These are phyloP conservation scores for Fusarium protoensiforme DNA, from an alignment of 2,329 filamentous ascomycete genomes.

Conservation along the genomic window DNA sequence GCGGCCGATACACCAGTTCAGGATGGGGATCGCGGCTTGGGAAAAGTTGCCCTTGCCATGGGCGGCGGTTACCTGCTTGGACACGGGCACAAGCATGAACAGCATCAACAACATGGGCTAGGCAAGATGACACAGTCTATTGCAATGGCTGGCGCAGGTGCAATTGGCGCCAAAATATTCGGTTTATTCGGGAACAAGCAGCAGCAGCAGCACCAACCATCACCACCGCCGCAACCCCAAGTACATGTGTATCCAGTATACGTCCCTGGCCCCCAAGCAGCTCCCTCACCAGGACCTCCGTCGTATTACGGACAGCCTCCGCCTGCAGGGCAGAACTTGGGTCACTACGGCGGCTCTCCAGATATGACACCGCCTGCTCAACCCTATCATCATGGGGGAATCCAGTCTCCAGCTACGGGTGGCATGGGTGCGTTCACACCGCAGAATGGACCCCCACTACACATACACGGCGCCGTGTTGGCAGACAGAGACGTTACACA, in stretches of 20 bases:
- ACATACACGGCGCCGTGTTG: constrained; percentile 18
- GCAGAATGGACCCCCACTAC: constrained; percentile 1
- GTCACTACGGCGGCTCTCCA: neutral
- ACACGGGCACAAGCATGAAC: neutral
- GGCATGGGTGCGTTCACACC: neutral
- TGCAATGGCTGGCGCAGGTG: constrained; percentile 15
- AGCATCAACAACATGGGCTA: constrained; percentile 5
- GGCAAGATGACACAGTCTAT: constrained; percentile 12
- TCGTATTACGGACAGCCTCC: constrained; percentile 15
- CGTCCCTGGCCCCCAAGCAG: constrained; percentile 11
- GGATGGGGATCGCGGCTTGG: constrained; percentile 14
- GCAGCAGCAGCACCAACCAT: neutral
- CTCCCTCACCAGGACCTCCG: neutral
- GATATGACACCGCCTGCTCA: neutral
- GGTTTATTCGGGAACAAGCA: constrained; percentile 13
- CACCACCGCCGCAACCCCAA: constrained; percentile 8
- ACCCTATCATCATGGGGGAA: neutral
- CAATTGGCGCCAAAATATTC: constrained; percentile 16
- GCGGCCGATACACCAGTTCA: neutral
- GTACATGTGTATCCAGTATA: constrained; percentile 20
- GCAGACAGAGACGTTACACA: constrained; percentile 18
- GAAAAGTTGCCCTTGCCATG: constrained; percentile 16
- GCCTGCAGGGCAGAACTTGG: neutral
- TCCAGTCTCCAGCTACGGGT: neutral
- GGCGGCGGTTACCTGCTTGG: constrained; percentile 7